Evolutionary conservation across 2,329 filamentous ascomycete species (phyloP).

Genomic region (Botrytis cinerea): DNA sequence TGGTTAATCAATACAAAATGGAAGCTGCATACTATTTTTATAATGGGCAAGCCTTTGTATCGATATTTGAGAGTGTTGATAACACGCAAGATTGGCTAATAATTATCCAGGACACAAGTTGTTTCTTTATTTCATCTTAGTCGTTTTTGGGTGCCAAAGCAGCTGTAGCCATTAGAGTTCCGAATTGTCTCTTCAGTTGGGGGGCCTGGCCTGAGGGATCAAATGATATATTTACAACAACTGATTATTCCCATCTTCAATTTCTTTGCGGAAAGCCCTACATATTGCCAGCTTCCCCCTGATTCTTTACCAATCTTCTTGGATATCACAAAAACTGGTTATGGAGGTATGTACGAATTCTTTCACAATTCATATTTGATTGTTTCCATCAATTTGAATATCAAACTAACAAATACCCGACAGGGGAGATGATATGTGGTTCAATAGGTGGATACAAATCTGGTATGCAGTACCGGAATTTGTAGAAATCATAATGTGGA

Average conservation of each 20-base stretch:
- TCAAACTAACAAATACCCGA: neutral
- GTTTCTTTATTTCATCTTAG: neutral
- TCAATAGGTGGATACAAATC: neutral
- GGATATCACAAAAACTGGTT: constrained; percentile 3
- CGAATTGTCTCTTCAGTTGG: neutral
- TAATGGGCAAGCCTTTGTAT: neutral
- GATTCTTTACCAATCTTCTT: neutral
- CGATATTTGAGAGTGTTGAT: neutral
- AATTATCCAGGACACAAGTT: neutral
- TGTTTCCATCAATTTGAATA: neutral
- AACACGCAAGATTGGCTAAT: neutral
- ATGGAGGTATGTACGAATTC: neutral
- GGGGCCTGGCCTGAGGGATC: neutral
- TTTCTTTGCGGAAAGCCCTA: neutral
- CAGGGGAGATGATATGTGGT: constrained; percentile 7
- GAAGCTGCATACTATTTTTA: constrained; percentile 7
- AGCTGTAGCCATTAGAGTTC: neutral
- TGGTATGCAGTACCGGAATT: neutral
- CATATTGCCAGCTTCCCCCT: neutral
- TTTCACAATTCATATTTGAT: neutral
- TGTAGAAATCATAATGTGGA: neutral
- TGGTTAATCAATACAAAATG: constrained; percentile 1
- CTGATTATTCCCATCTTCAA: neutral
- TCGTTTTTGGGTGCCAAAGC: neutral
- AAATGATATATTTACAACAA: neutral